These are phyloP conservation scores for Clonostachys solani DNA, from an alignment of 2,329 filamentous ascomycete genomes.

Conservation along the genomic window DNA sequence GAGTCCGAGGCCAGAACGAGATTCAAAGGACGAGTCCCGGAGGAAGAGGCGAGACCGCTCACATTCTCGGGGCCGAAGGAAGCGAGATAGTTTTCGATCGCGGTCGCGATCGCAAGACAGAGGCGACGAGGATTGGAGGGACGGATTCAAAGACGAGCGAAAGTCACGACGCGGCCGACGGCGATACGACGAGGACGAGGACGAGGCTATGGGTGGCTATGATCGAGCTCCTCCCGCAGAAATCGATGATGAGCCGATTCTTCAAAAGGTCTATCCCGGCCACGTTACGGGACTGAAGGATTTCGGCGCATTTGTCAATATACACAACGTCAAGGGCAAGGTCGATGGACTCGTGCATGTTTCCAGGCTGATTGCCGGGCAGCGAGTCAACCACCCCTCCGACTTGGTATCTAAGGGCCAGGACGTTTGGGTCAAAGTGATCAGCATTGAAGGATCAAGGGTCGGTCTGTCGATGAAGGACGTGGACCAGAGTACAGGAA, in stretches of 20 bases:
- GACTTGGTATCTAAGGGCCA: slow-evolving; percentile 81
- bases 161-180: slow-evolving; percentile 29
- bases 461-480: slow-evolving; percentile 96
- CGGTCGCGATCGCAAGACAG: slow-evolving; percentile 29
- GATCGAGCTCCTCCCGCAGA: slow-evolving; percentile 66
- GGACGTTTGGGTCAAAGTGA: slow-evolving; percentile 86
- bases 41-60: slow-evolving; percentile 33
- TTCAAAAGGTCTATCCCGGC: slow-evolving; percentile 87
- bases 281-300: slow-evolving; percentile 90
- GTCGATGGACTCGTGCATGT: slow-evolving; percentile 93
- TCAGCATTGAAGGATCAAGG: slow-evolving; percentile 75
- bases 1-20: slow-evolving; percentile 46
- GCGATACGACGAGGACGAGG: slow-evolving; percentile 32
- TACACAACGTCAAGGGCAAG: slow-evolving; percentile 82
- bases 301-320: slow-evolving; percentile 91
- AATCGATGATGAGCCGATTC: slow-evolving; percentile 73
- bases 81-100: slow-evolving; percentile 25
- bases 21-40: slow-evolving; percentile 36
- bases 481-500: slow-evolving; percentile 84
- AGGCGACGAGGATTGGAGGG: slow-evolving; percentile 41
- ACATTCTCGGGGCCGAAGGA: slow-evolving; percentile 34
- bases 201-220: slow-evolving; percentile 31
- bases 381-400: slow-evolving; percentile 85
- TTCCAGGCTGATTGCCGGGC: slow-evolving; percentile 79
- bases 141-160: slow-evolving; percentile 20